Conservation (phyloP, 768 basidiomycete genomes). For the Megacollybia marginata region DNA sequence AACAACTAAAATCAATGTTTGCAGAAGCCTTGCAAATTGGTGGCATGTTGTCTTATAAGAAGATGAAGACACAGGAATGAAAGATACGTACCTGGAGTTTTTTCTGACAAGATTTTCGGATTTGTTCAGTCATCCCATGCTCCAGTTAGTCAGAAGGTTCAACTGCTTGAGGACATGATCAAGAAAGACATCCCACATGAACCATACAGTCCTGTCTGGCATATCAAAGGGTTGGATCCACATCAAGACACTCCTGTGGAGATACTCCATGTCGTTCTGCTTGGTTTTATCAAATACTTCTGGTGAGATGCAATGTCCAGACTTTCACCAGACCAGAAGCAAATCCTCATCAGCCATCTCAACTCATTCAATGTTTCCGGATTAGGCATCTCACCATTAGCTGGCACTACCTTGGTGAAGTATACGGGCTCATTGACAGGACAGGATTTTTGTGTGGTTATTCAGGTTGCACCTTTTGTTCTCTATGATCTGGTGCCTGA, state of each 20-base stretch:
- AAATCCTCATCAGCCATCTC: constrained; percentile 18
- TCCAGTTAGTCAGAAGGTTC: constrained; percentile 5
- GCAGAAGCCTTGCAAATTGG: constrained; percentile 8
- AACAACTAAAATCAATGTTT: constrained; percentile 12
- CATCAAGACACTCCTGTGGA: constrained; percentile 37
- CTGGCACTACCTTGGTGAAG: constrained; percentile 24
- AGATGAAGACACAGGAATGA: constrained; percentile 21
- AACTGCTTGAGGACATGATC: constrained; percentile 7
- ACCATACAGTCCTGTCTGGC: constrained; percentile 26
- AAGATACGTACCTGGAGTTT: constrained; percentile 24
- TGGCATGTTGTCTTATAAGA: constrained; percentile 9
- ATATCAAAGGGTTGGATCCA: constrained; percentile 28
- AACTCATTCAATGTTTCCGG: constrained; percentile 23
- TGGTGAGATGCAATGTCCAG: constrained; percentile 32
- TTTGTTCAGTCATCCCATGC: constrained; percentile 10
- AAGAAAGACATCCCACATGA: constrained; percentile 10
- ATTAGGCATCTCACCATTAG: constrained; percentile 21
- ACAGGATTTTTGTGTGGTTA: constrained; percentile 23
- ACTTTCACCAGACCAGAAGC: constrained; percentile 17
- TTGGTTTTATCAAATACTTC: constrained; percentile 41
- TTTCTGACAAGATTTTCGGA: constrained; percentile 15
- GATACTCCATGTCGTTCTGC: constrained; percentile 10
- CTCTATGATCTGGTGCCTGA: constrained; percentile 27
- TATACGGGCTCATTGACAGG: constrained; percentile 32
- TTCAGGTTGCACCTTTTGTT: constrained; percentile 29